Base-by-base conservation (phyloP, 805 yeast species). In the Candida suzukii region DNA sequence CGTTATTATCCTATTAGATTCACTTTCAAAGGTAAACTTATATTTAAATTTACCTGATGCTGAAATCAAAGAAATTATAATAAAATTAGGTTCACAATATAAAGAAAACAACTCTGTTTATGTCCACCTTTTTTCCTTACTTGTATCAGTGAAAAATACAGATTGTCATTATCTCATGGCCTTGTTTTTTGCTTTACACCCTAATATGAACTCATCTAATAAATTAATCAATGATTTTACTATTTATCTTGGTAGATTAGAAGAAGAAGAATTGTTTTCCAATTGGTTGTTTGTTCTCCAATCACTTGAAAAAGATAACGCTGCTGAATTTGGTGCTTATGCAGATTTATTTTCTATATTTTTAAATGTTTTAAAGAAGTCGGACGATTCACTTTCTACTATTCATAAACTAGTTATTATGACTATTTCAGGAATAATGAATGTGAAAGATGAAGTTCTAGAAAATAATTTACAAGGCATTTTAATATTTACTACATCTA, bases 361-460 rank as follows among this genome's bases (percentile, higher is more conserved):
- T 22, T 34, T 45, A 29, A 19, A 34, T 17, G 30, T 28, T 21
- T 33, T 31, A 3, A 38, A 41, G 27, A 47, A 36, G n/a, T 38
- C 42, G 19, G 18, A 33, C 14, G 41, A 40, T 1, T 17, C 30
- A 14, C 40, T 37, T 11, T 40, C 43, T 4, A 17, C 3, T 3
- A 38, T 42, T 9, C 53, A 44, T 13, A 39, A 40, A 12, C 49
- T 61, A 19, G 58, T 68, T 25, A 54, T 58, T 5, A 48, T 50
- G 20, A 55, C 68, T 3, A 46, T 64, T 10, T 65, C 64, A 12
- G 50, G 55, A n/a, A 38, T 63, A 28, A 50, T 47, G 38, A 49
- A 4, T 20, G 25, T 19, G 35, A 40, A 30, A 9, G 7, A 8
- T 14, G 18, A 14, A 13, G 11, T 35, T 16, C 14, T 10, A 47